Evolutionary conservation across 2,329 filamentous ascomycete genomes (phyloP), one percentile per base, ranked within the genome.

Genomic region (Sporothrix protearum): DNA sequence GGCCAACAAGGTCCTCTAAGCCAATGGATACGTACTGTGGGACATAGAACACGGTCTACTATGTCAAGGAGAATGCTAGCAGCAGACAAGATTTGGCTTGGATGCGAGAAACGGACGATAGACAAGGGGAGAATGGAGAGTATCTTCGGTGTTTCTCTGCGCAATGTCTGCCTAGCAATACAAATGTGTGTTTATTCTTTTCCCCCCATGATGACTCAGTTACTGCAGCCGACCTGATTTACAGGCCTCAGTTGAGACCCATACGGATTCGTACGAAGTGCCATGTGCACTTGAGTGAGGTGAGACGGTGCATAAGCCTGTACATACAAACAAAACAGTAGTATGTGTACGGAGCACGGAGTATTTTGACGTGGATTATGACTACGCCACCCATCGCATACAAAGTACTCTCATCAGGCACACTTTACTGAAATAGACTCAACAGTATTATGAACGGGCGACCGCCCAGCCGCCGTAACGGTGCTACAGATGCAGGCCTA

Each of bases 1-100:
- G 78, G 85, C 85, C 66, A 82, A 85, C 49, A 83, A 86, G 73
- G 85, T 87, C 6, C 75, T 87, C 12, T 55, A 69, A 71, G 69
- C 71, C 55, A 12, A 12, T 22, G 6, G 19, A 22, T 2, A 14
- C 30, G 28, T 16, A 5, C 8, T 36, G 3, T 8, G 33, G n/a
- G 42, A 19, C n/a, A n/a, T n/a, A n/a, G n/a, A 14, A 14, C 42
- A 47, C 19, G 42, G 42, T 47, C 14, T 47, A 47, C 42, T 47
- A 5, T 14, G 42, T 14, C 42, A 3, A 2, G 42, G 42, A 47
- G 39, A 10, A 42, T 42, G 39, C 5, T 14, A 42, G 10, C 10
- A 10, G 10, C 42, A 47, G 14, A 63, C 42, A 47, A 3, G 28
- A 57, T 33, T 33, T n/a, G n/a, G n/a, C 33, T n/a, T 12, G 19